phyloP scores from a whole-genome alignment of 208 protist species.

The Entamoeba histolytica region DNA sequence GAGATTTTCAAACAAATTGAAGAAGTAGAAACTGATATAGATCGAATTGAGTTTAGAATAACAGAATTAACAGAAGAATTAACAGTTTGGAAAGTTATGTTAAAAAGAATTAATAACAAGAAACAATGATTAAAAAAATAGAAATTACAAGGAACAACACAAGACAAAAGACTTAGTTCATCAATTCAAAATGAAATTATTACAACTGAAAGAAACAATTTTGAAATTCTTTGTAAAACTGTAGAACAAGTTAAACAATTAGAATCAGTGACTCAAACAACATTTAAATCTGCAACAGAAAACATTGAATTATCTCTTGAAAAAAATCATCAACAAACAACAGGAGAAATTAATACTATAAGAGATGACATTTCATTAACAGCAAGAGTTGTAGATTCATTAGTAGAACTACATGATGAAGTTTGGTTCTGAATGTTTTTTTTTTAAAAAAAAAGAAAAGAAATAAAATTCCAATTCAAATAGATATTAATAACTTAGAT shows the following conservation, averaged over 20 bases:
- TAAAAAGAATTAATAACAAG: too few relatives aligned
- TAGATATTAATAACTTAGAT: not conserved
- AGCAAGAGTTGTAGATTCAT: not conserved
- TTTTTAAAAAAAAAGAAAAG: too few relatives aligned
- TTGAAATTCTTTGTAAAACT: not conserved
- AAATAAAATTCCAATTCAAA: too few relatives aligned
- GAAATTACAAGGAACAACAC: too few relatives aligned
- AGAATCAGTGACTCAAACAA: not conserved
- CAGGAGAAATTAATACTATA: not conserved
- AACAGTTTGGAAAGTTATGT: too few relatives aligned
- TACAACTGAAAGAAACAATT: not conserved
- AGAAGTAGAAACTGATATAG: too few relatives aligned
- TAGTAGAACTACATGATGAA: not conserved
- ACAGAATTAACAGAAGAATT: too few relatives aligned
- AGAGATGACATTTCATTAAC: not conserved
- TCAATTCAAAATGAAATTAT: not conserved
- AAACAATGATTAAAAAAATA: too few relatives aligned
- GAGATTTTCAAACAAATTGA: too few relatives aligned
- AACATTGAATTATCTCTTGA: not conserved
- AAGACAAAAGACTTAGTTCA: not conserved
- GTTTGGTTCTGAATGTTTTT: not conserved
- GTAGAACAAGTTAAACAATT: not conserved
- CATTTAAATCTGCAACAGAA: not conserved
- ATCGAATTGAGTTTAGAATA: too few relatives aligned
- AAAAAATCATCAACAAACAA: not conserved